A percentile compares a stretch with the other conserved stretches of the same genome.
Evolutionary conservation across 2,329 filamentous ascomycete genomes (phyloP).

Genomic region (Colletotrichum orchidophilum): DNA sequence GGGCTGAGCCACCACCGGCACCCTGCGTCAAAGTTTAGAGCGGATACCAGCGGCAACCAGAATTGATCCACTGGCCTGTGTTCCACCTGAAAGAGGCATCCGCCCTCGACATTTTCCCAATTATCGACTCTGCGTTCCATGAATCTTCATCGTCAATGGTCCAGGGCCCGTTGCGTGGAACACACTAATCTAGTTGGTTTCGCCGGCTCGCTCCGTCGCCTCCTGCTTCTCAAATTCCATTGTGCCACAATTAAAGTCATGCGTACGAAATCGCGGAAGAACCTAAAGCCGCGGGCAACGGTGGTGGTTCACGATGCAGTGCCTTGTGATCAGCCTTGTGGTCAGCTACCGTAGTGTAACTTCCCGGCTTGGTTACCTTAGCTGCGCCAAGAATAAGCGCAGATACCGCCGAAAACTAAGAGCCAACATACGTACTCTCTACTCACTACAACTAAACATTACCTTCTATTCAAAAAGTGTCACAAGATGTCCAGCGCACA

Average conservation of each 20-base stretch:
- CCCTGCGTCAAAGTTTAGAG: neutral
- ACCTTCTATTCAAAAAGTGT: too few species aligned
- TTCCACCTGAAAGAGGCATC: neutral
- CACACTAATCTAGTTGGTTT: neutral
- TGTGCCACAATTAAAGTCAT: neutral
- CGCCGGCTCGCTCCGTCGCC: too few species aligned
- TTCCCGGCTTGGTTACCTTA: neutral
- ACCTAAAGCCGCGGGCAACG: neutral
- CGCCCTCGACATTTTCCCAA: neutral
- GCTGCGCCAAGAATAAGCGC: neutral
- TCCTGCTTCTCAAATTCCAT: neutral
- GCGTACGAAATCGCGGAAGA: neutral
- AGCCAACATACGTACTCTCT: too few species aligned
- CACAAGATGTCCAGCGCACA: too few species aligned
- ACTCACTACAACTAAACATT: too few species aligned
- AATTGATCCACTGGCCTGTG: neutral
- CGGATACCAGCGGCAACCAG: neutral
- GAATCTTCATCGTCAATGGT: neutral
- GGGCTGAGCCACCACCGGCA: neutral
- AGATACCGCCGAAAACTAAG: too few species aligned
- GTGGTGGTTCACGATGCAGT: neutral
- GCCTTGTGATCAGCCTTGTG: neutral
- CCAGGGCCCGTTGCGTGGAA: neutral
- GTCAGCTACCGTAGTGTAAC: too few species aligned
- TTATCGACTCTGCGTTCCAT: neutral